Evolutionary conservation across 2,329 filamentous ascomycete species (phyloP).

Genomic region (Aspergillus unguis): DNA sequence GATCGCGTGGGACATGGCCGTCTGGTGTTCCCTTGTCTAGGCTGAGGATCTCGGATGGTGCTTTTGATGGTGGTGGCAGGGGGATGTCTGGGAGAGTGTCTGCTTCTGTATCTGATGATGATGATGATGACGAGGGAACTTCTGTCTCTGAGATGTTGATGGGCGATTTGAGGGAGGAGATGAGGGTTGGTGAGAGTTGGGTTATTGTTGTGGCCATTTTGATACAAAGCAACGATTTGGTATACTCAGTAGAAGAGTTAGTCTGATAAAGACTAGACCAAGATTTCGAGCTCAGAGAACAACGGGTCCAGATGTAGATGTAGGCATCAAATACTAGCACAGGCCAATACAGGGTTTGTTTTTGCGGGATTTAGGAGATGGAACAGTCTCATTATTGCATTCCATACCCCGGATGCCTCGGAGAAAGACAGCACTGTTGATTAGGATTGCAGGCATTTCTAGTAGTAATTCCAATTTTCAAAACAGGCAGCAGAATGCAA

Average conservation of each 20-base stretch:
- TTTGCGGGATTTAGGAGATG: background rate
- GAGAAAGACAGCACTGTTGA: constrained; percentile 4
- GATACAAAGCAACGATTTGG: too few relatives aligned
- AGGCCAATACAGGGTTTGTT: too few relatives aligned
- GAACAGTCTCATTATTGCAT: background rate
- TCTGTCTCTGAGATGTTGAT: constrained; percentile 29
- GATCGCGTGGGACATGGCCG: constrained; percentile 72
- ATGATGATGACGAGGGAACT: background rate
- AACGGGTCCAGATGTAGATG: too few relatives aligned
- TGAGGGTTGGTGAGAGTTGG: constrained; percentile 20
- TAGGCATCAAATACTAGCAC: too few relatives aligned
- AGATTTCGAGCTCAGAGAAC: too few relatives aligned
- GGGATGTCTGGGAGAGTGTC: constrained; percentile 49
- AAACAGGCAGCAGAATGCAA: background rate
- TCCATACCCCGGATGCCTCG: constrained; percentile 3
- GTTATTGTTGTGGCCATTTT: constrained; percentile 29
- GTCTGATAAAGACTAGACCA: too few relatives aligned
- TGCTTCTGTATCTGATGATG: constrained; percentile 8
- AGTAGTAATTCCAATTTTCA: background rate
- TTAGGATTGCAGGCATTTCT: background rate
- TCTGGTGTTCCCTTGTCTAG: constrained; percentile 82
- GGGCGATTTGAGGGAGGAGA: constrained; percentile 18
- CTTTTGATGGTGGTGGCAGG: constrained; percentile 63
- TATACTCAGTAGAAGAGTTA: too few relatives aligned
- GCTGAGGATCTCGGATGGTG: constrained; percentile 62